Percentiles rank a stretch among this genome's conserved stretches.
These are phyloP conservation scores for Fomitiporia mediterranea DNA, from an alignment of 1,284 basidiomycete genomes.

Conservation along the genomic window DNA sequence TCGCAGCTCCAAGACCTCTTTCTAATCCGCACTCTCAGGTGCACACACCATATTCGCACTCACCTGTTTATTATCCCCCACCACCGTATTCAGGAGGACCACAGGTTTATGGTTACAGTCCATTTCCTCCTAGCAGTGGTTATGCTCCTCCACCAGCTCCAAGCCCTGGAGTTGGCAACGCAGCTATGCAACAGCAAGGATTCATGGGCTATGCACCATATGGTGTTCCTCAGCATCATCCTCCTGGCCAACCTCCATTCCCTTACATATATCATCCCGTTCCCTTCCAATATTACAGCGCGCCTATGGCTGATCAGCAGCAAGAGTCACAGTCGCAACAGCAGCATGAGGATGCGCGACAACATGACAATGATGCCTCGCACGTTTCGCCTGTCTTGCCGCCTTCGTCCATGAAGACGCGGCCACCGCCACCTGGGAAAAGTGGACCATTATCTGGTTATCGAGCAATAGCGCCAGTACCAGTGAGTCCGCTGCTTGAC, in stretches of 20 bases:
- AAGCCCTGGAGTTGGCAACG: neutral
- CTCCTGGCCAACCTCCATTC: slow-evolving; percentile 12
- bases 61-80: slow-evolving; percentile 17
- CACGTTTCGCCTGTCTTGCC: slow-evolving; percentile 19
- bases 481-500: slow-evolving; percentile 18
- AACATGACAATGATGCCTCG: neutral
- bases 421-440: slow-evolving; percentile 26
- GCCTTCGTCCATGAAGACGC: slow-evolving; percentile 18
- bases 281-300: slow-evolving; percentile 12
- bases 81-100: neutral
- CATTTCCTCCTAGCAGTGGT: neutral
- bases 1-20: neutral
- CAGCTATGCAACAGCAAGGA: slow-evolving; percentile 4
- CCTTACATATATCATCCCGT: slow-evolving; percentile 17
- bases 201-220: slow-evolving; percentile 8
- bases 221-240: slow-evolving; percentile 6
- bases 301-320: slow-evolving; percentile 5
- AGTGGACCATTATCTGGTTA: slow-evolving; percentile 27
- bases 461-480: slow-evolving; percentile 17
- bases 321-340: neutral
- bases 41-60: slow-evolving; percentile 19
- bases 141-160: slow-evolving; percentile 9
- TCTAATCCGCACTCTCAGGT: slow-evolving; percentile 17
- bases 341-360: neutral
- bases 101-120: slow-evolving; percentile 7